These are phyloP conservation scores for Neoarthrinium moseri DNA, from an alignment of 2,329 filamentous ascomycete species.

Conservation along the genomic window DNA sequence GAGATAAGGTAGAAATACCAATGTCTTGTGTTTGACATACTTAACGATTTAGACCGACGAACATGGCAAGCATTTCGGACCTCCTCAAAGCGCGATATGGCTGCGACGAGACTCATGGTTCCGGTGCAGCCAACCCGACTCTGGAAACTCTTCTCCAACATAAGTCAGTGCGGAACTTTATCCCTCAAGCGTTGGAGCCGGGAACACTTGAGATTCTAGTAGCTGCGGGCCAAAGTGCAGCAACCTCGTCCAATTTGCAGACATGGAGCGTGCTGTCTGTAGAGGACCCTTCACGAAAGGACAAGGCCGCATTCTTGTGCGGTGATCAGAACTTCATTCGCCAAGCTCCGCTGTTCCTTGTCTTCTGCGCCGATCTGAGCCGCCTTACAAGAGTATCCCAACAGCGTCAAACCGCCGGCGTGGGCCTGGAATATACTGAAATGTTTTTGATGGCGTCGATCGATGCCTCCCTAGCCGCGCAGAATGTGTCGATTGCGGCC, in stretches of 20 bases:
- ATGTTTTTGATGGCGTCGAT: constrained; percentile 31
- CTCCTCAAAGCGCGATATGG: constrained; percentile 21
- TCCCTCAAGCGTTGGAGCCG: constrained; percentile 17
- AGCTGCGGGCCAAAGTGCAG: constrained; percentile 31
- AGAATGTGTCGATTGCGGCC: constrained; percentile 27
- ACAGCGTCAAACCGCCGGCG: constrained; percentile 16
- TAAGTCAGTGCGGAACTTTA: constrained; percentile 27
- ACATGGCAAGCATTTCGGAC: constrained; percentile 16
- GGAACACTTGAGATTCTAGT: constrained; percentile 26
- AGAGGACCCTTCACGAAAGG: constrained; percentile 22
- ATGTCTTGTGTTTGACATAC: too few relatives aligned
- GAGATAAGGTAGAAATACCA: too few relatives aligned
- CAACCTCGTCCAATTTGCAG: constrained; percentile 33
- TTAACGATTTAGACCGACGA: too few relatives aligned
- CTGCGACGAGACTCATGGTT: background rate
- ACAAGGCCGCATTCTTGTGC: constrained; percentile 22
- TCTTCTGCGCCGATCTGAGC: constrained; percentile 31
- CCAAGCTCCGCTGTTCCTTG: constrained; percentile 27
- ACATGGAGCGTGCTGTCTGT: constrained; percentile 31
- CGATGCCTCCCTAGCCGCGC: constrained; percentile 29
- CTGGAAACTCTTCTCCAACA: constrained; percentile 26
- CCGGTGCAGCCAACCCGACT: constrained; percentile 14
- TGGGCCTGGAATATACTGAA: constrained; percentile 26
- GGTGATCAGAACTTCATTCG: constrained; percentile 30
- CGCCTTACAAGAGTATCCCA: constrained; percentile 24